Conservation (phyloP, 768 basidiomycete species). For the Guyanaporus albipodus region DNA sequence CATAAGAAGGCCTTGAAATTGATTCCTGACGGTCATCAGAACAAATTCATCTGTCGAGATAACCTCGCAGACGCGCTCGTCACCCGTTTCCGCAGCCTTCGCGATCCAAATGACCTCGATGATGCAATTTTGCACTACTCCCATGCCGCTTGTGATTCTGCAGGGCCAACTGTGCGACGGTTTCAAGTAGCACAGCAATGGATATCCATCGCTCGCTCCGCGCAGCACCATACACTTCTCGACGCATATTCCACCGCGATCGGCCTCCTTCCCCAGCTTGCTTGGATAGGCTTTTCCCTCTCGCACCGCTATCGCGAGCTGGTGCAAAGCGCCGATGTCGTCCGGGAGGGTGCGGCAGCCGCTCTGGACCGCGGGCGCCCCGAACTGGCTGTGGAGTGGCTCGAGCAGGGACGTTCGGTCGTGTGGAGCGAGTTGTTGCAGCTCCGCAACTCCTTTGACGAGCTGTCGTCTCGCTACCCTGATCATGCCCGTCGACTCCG, state of each 20-base stretch:
- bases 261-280: too few relatives aligned
- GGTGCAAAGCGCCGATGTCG: background rate
- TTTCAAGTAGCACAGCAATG: background rate
- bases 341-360: background rate
- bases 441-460: background rate
- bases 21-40: too few relatives aligned
- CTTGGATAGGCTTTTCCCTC: background rate
- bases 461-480: background rate
- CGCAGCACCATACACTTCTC: background rate
- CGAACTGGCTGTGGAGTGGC: background rate
- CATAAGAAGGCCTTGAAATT: too few relatives aligned
- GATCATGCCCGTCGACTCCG: background rate
- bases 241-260: background rate
- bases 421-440: background rate
- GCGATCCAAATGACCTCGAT: background rate
- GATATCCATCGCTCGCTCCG: background rate
- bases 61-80: too few relatives aligned
- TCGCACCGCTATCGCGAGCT: background rate
- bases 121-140: background rate
- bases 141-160: background rate
- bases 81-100: background rate
- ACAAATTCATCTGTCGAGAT: too few relatives aligned
- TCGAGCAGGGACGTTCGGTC: background rate
- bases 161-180: background rate
- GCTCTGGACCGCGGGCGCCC: background rate